Conservation (phyloP, 495 filamentous ascomycete species). For the Penicillium crystallinum region DNA sequence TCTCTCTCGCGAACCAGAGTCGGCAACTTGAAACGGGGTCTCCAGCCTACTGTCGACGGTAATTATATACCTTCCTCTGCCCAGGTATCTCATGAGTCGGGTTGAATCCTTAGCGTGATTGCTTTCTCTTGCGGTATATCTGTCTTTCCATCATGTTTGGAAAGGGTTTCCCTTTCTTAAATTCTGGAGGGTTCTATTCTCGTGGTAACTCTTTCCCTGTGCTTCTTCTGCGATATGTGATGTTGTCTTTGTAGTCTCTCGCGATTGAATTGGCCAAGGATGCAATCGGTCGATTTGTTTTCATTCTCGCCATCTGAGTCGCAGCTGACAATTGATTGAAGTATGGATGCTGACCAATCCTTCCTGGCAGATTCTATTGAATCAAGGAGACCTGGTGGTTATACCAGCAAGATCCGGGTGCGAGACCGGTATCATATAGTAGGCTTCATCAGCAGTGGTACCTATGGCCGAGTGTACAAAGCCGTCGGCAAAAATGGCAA, state of each 20-base stretch:
- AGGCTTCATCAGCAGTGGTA: slow-evolving; percentile 96
- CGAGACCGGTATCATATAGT: slow-evolving; percentile 91
- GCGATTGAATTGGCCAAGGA: slow-evolving; percentile 13
- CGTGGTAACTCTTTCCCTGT: slow-evolving; percentile 43
- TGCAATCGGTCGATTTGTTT: slow-evolving; percentile 16
- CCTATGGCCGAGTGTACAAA: slow-evolving; percentile 99
- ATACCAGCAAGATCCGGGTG: slow-evolving; percentile 83
- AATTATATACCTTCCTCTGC: slow-evolving; percentile 29
- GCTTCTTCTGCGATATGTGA: slow-evolving; percentile 1
- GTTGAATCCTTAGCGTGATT: neutral
- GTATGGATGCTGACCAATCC: slow-evolving; percentile 5
- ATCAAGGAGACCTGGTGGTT: slow-evolving; percentile 46
- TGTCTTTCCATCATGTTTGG: slow-evolving; percentile 39
- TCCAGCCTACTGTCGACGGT: slow-evolving; percentile 80
- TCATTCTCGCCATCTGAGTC: slow-evolving; percentile 3
- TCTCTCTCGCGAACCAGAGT: slow-evolving; percentile 43
- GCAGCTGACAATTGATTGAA: slow-evolving; percentile 4
- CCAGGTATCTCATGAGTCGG: slow-evolving; percentile 5
- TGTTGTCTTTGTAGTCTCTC: slow-evolving; percentile 6
- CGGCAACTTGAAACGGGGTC: slow-evolving; percentile 60
- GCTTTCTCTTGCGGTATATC: slow-evolving; percentile 4
- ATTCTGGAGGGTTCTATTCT: slow-evolving; percentile 44
- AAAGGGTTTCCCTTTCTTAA: slow-evolving; percentile 40
- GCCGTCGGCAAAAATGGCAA: slow-evolving; percentile 74
- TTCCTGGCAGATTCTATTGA: slow-evolving; percentile 31